Evolutionary conservation across 371 early-diverging fungal genomes (phyloP), one percentile per base, ranked within the genome.

Genomic region (Syncephalastrum monosporum): DNA sequence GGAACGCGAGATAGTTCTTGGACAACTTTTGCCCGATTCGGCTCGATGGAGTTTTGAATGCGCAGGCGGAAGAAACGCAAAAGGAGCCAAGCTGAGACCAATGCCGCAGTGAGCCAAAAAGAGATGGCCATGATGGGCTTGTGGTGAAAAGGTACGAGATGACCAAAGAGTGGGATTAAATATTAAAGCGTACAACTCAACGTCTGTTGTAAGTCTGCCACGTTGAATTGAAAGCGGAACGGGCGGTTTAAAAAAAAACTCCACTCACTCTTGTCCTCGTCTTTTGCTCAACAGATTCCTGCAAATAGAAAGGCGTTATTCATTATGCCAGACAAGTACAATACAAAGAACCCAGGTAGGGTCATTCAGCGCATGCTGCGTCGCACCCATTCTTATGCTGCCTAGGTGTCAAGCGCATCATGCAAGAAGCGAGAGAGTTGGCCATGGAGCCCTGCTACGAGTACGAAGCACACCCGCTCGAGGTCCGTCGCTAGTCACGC

Each of bases 391-490:
- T 21, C 21, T 21, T 21, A 21, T 21, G 21, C 21, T 21, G 21
- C 21, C 21, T 53, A 84, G 85, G 85, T 24, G 86, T 85, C 14
- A 85, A 86, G 62, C 76, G 88, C 15, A 81, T 88, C 51, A 75
- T 88, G 74, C 82, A 85, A 71, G 89, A 89, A 64, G 83, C 82
- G 14, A 74, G 74, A 55, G 86, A 85, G 54, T 68, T 89, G 43
- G 78, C 75, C 13, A 58, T 65, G 24, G 84, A 86, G 33, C 65
- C 71, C 0, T 76, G 77, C 13, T 74, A 72, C 16, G 84, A 86
- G 57, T 85, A 81, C 54, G 68, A 70, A 21, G 89, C 86, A 38
- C 76, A 72, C 46, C 89, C 89, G 3, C 69, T 83, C 16, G 85
- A 87, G 57, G 86, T 83, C 78, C 60, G 47, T 44, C 41, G 29